Base-by-base conservation (phyloP, 1,284 basidiomycete genomes). In the Porodaedalea pini region DNA sequence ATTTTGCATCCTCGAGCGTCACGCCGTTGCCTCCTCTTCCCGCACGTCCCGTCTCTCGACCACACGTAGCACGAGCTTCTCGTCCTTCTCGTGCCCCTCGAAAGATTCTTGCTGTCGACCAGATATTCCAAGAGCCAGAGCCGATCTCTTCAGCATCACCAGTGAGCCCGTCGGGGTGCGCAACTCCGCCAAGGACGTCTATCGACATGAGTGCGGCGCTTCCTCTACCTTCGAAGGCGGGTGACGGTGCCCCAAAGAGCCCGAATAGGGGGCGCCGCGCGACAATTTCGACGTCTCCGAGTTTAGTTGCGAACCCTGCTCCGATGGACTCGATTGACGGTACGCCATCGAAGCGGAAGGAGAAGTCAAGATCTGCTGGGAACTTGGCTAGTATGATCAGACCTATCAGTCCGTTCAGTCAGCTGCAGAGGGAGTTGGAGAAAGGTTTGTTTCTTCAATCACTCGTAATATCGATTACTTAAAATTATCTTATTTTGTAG, bases 231-330 rank as follows among this genome's bases (percentile, higher is more conserved):
- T 45, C 58, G 36, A 56, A 57, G 34, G 36, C 32, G 47, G 51
- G 6, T 64, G 17, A 56, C 65, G 60, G 58, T 68, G 2, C 64
- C 13, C 69, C 72, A 49, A 72, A 75, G 58, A 81, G 80, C 7
- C 82, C 82, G 10, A 73, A 71, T 19, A 77, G 83, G 52, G 75
- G 71, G 59, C 79, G 86, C 36, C 78, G 86, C 5, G 84, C 83
- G 27, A 89, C 86, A 1, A 81, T 89, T 58, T 80, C 83, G 13
- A 79, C 81, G 34, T 84, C 85, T 0, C 85, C 84, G 2, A 76
- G 78, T 54, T 71, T 69, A 53, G 64, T 54, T 53, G 64, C 36
- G 63, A 62, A 60, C 54, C 65, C 58, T 49, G 54, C 56, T 29
- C 68, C 62, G 34, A 54, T 73, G 52, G 75, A 76, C 45, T 64